phyloP scores from a whole-genome alignment of 225 moss, liverwort and hornwort species.

The Lunularia cruciata region DNA sequence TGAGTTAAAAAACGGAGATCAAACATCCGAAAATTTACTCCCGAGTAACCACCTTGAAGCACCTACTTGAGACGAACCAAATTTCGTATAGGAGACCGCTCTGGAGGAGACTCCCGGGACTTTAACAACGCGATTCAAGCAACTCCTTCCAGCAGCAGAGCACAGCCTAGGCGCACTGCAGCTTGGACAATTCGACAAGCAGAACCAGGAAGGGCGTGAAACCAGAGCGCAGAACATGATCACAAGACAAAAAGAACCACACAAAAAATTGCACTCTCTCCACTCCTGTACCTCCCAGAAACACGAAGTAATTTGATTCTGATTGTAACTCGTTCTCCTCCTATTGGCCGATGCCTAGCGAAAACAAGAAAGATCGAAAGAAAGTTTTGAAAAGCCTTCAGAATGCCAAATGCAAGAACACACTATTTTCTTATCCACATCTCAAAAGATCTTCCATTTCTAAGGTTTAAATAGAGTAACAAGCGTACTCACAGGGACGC shows the following conservation, averaged over 20 bases:
- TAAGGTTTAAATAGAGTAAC: neutral
- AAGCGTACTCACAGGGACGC: neutral
- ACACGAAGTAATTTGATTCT: neutral
- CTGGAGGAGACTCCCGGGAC: constrained; percentile 14
- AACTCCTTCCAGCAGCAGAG: neutral
- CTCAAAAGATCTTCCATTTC: too few species aligned
- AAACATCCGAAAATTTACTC: neutral
- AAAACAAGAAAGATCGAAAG: neutral
- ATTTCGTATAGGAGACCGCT: neutral
- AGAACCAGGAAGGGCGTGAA: neutral
- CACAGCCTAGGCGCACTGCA: constrained; percentile 22
- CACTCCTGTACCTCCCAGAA: too few species aligned
- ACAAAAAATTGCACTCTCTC: too few species aligned
- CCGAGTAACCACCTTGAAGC: constrained; percentile 31
- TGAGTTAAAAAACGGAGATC: neutral
- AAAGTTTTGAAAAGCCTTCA: neutral
- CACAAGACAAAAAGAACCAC: too few species aligned
- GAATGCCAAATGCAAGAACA: too few species aligned
- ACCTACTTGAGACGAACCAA: constrained; percentile 32
- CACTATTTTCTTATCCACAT: too few species aligned
- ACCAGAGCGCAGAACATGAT: neutral
- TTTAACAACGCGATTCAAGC: constrained; percentile 18
- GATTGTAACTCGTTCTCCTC: neutral
- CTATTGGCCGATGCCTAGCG: neutral
- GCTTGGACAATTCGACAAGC: neutral